Evolutionary conservation across 2,329 filamentous ascomycete genomes (phyloP).

Genomic region (Colletotrichum viniferum): DNA sequence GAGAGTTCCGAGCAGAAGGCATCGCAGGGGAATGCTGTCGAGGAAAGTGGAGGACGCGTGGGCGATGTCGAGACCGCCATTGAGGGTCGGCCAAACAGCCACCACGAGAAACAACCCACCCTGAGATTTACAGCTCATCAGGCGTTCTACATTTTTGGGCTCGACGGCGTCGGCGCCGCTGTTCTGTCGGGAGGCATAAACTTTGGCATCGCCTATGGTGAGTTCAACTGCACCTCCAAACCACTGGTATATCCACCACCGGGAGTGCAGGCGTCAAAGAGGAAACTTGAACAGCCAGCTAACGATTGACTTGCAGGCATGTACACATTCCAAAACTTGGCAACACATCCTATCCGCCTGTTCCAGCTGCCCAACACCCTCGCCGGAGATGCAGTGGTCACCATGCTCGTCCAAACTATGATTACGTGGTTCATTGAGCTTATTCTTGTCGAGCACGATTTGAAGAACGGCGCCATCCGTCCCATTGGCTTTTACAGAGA

Average conservation of each 20-base stretch:
- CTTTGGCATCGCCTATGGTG: constrained; percentile 57
- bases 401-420: constrained; percentile 54
- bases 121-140: constrained; percentile 46
- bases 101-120: constrained; percentile 35
- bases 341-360: constrained; percentile 45
- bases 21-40: background rate
- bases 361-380: constrained; percentile 57
- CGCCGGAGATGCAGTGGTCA: constrained; percentile 53
- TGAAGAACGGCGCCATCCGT: constrained; percentile 47
- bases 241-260: background rate
- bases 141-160: constrained; percentile 51
- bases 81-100: background rate
- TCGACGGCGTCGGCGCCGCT: constrained; percentile 52
- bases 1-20: background rate
- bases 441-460: constrained; percentile 50
- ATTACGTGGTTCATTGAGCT: constrained; percentile 57
- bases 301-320: constrained; percentile 39
- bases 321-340: constrained; percentile 45
- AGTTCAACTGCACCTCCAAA: background rate
- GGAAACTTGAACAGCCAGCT: background rate
- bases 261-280: background rate
- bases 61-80: background rate
- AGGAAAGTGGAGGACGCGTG: background rate
- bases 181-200: constrained; percentile 55
- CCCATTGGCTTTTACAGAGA: constrained; percentile 49